Base-by-base conservation (phyloP, 2,329 filamentous ascomycete species). In the Gnomoniopsis sp. region DNA sequence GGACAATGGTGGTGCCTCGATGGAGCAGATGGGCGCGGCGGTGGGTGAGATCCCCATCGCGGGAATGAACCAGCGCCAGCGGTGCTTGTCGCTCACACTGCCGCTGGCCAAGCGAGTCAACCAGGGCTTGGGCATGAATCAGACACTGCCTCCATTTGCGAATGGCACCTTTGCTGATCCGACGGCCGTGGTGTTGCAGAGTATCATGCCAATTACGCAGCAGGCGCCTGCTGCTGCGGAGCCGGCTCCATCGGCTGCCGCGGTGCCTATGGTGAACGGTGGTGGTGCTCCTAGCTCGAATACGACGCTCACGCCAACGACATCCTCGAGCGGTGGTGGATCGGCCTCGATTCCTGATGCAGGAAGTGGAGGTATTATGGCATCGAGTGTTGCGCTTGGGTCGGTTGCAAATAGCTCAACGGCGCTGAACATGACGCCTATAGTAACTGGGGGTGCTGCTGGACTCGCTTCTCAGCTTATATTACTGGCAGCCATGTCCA, bases 21-120 rank as follows among this genome's bases (percentile, higher is more conserved):
- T 58, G 57, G 57, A 58, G 57, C 17, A 17, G 51, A 55, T 58
- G 50, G 57, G 57, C 47, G 51, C 46, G 3, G 57, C 51, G 23
- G 36, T 44, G 1, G 57, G 57, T 1, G 57, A 58, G 57, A 41
- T 46, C 23, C 36, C 46, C 12, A 33, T 58, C 30, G 46, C n/a
- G 15, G 57, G 53, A 34, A 58, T 58, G 57, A 58, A 50, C 15
- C 51, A 58, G 57, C 57, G 57, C 34, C 51, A 58, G 57, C n/a
- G 57, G 11, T 58, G 57, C 26, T 26, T 58, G 2, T 41, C 34
- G 3, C 2, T 49, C 46, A 55, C 30, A 19, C 22, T 34, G 7
- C 22, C 19, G 12, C 36, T 58, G 2, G 7, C 51, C 2, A 58
- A 58, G 38, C 21, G 57, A 17, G 50, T 58, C 19, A 58, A 55